Base-by-base conservation (phyloP, 2,329 filamentous ascomycete genomes). In the Aspergillus caelatus region DNA sequence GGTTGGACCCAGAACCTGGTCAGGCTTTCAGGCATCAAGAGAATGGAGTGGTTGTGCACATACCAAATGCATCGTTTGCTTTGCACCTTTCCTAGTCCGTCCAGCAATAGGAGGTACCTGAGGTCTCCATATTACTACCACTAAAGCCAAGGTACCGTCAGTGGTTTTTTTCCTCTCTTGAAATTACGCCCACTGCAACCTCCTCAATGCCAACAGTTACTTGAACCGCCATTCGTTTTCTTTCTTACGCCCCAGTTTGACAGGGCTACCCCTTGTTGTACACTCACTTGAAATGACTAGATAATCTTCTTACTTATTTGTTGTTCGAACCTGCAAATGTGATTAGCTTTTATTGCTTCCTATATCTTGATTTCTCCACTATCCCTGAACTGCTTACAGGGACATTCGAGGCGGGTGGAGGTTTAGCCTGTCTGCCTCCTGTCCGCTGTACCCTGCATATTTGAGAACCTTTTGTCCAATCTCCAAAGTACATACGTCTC, bases 51-150 rank as follows among this genome's bases (percentile, higher is more conserved):
- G 32, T 30, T 52, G 48, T 52, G 26, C 28, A 9, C 28, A 23
- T 23, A 32, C 39, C 28, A 52, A 26, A n/a, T 52, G 16, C 46
- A 36, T 34, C 32, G 11, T 4, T 28, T 48, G 23, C 45, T 30
- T 30, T 23, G 50, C 52, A 36, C 52, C n/a, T 54, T 34, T 54
- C 52, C 52, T 54, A 54, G 52, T 54, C 52, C 52, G 52, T 54
- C 26, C 52, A 54, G 34, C 34, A 52, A 36, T 26, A 34, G 30
- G n/a, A 34, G 32, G 23, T 32, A 32, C 28, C 19, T 21, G 14
- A 36, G 52, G 52, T 34, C 32, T 21, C 16, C 32, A 54, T 54
- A 21, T 36, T 26, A 32, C 12, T 28, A 26, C 45, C 45, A 36
- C 45, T 14, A 19, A 50, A 28, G 9, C 14, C 46, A 50, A 30